Percentiles rank a stretch among this genome's conserved stretches.
Evolutionary conservation across 176 grass and related monocot genomes (phyloP).

Genomic region (Triticum urartu): DNA sequence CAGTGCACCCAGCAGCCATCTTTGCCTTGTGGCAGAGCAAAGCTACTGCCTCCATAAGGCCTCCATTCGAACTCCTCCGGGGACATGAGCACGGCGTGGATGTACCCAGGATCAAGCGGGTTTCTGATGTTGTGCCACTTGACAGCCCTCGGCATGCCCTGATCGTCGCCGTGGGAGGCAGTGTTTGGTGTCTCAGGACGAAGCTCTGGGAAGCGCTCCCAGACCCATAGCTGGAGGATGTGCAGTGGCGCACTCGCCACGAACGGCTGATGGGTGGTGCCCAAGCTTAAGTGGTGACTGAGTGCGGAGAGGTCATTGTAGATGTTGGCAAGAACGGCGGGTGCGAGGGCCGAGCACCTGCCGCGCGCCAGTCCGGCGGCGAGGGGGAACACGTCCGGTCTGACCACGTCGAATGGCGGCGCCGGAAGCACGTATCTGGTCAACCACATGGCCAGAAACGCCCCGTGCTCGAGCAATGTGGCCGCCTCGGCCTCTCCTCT

Average conservation of each 20-base stretch:
- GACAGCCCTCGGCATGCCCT: slow-evolving; percentile 42
- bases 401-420: neutral
- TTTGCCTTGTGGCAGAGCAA: neutral
- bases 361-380: slow-evolving; percentile 57
- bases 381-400: slow-evolving; percentile 39
- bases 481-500: neutral
- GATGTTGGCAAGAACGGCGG: slow-evolving; percentile 64
- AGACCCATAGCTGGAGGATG: slow-evolving; percentile 74
- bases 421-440: slow-evolving; percentile 35
- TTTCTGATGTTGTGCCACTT: slow-evolving; percentile 74
- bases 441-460: slow-evolving; percentile 81
- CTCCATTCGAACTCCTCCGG: slow-evolving; percentile 49
- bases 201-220: slow-evolving; percentile 71
- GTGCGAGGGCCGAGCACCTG: slow-evolving; percentile 57
- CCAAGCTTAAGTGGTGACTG: neutral
- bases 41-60: slow-evolving; percentile 32
- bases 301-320: slow-evolving; percentile 48
- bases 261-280: neutral
- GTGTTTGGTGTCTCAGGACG: slow-evolving; percentile 25
- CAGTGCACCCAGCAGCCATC: slow-evolving; percentile 33
- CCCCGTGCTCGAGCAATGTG: slow-evolving; percentile 52
- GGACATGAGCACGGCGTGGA: slow-evolving; percentile 1
- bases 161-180: neutral
- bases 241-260: slow-evolving; percentile 57
- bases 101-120: slow-evolving; percentile 12